Conservation (phyloP, 768 basidiomycete genomes). For the Russula brevipes region DNA sequence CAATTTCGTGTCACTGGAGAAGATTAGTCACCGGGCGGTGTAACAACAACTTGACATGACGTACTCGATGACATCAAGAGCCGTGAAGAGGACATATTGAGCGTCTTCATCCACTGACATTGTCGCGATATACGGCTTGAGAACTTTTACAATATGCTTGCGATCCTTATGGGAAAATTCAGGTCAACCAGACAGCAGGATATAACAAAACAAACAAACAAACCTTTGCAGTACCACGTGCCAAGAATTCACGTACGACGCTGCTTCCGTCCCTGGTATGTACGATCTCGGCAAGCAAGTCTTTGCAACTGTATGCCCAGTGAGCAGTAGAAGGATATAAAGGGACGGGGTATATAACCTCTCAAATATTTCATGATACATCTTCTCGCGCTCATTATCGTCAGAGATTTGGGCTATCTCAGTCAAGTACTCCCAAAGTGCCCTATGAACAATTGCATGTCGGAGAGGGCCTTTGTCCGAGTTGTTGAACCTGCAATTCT, state of each 20-base stretch:
- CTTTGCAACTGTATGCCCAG: constrained; percentile 55
- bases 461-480: constrained; percentile 85
- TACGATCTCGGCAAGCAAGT: constrained; percentile 85
- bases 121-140: constrained; percentile 85
- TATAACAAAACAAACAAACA: constrained; percentile 6
- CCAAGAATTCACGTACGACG: constrained; percentile 80
- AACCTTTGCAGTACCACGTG: constrained; percentile 78
- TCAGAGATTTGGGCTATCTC: constrained; percentile 55
- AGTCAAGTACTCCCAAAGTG: constrained; percentile 77
- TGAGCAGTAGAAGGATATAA: background rate
- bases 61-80: constrained; percentile 85
- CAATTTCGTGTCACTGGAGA: constrained; percentile 80
- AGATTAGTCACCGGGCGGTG: background rate
- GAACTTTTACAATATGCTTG: constrained; percentile 82
- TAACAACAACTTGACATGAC: constrained; percentile 33
- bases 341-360: constrained; percentile 40
- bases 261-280: constrained; percentile 91
- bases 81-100: constrained; percentile 83
- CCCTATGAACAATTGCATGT: constrained; percentile 83
- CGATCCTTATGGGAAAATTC: constrained; percentile 53
- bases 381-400: constrained; percentile 64
- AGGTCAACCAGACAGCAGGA: background rate
- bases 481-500: constrained; percentile 71
- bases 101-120: constrained; percentile 90
- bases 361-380: constrained; percentile 76